Evolutionary conservation across 805 yeast genomes (phyloP).

Genomic region (Hanseniaspora hatyaiensis): DNA sequence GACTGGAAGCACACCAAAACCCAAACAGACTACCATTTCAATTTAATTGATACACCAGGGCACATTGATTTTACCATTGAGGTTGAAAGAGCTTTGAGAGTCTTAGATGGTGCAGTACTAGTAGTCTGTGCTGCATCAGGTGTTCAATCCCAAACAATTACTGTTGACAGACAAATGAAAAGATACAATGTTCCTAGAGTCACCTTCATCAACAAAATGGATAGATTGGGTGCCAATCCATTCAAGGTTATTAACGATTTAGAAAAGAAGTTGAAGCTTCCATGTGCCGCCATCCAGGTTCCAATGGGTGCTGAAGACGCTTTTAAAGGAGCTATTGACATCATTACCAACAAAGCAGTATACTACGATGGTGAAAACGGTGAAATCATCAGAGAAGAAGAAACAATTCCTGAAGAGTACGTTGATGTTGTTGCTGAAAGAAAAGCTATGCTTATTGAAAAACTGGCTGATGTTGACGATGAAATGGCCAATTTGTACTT

Average conservation of each 20-base stretch:
- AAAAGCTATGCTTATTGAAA: conserved; percentile 75
- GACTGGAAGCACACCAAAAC: conserved; percentile 47
- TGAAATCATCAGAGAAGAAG: conserved; percentile 54
- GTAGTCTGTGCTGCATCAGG: conserved; percentile 98
- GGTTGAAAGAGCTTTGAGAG: conserved; percentile 97
- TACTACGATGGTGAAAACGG: conserved; percentile 89
- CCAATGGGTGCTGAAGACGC: conserved; percentile 91
- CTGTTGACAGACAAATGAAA: conserved; percentile 98
- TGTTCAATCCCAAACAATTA: conserved; percentile 95
- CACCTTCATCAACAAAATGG: conserved; percentile 96
- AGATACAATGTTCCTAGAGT: conserved; percentile 94
- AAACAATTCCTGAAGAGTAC: conserved; percentile 63
- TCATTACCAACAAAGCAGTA: conserved; percentile 74
- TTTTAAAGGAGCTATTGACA: conserved; percentile 79
- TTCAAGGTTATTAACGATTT: conserved; percentile 89
- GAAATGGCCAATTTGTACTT: conserved; percentile 87
- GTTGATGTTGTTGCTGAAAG: conserved; percentile 79
- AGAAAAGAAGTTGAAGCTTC: conserved; percentile 71
- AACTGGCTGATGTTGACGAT: conserved; percentile 95
- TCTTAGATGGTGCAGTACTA: conserved; percentile 92
- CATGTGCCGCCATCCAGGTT: conserved; percentile 96
- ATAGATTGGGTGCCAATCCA: conserved; percentile 97
- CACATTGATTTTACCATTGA: conserved; percentile 98
- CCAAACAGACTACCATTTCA: conserved; percentile 75
- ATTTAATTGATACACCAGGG: conserved; percentile 96